Conservation (phyloP, 2,329 filamentous ascomycete species). For the Phialophora macrospora region DNA sequence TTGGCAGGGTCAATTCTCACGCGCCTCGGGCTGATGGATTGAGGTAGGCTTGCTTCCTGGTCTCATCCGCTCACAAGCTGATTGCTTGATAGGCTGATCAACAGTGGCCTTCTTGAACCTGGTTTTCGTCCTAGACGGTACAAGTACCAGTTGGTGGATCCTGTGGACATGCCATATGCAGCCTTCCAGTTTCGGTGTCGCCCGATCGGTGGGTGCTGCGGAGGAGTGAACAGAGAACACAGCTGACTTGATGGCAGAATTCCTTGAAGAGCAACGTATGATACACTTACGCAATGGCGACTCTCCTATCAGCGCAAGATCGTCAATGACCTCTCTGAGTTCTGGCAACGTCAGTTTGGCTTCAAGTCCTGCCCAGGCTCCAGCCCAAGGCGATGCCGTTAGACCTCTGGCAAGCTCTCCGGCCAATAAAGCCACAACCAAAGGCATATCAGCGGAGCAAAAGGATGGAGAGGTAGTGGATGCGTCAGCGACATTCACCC, state of each 20-base stretch:
- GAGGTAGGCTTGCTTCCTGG: conserved; percentile 19
- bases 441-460: not conserved
- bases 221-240: not conserved
- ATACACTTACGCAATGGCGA: conserved; percentile 2
- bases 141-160: conserved; percentile 56
- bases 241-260: conserved; percentile 17
- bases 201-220: conserved; percentile 24
- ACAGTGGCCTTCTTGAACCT: conserved; percentile 36
- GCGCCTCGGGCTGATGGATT: conserved; percentile 22
- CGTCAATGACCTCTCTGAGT: conserved; percentile 15
- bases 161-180: conserved; percentile 54
- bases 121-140: conserved; percentile 43
- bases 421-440: not conserved
- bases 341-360: conserved; percentile 10
- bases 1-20: conserved; percentile 15
- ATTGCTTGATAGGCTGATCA: conserved; percentile 25
- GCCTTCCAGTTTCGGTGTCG: conserved; percentile 46
- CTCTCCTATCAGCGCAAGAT: conserved; percentile 15
- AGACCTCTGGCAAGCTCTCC: not conserved
- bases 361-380: not conserved
- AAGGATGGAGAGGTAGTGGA: conserved; percentile 4
- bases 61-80: not conserved
- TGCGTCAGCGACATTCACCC: not conserved
- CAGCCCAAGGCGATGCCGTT: not conserved
- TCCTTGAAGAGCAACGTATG: conserved; percentile 18